Base-by-base conservation (phyloP, 1,139 yeast species). In the Chernovozyma aurita region DNA sequence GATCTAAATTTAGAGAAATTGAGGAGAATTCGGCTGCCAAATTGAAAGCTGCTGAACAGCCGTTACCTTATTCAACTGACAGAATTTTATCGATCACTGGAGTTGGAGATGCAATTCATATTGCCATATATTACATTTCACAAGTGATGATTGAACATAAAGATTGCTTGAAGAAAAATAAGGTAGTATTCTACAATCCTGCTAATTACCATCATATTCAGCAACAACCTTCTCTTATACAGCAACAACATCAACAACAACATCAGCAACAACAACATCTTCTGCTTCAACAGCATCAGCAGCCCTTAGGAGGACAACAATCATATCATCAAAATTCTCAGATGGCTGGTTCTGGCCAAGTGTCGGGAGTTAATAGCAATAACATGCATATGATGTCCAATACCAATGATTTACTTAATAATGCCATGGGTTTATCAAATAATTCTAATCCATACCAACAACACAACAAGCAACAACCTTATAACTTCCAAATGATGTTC, bases 61-160 rank as follows among this genome's bases (percentile, higher is more conserved):
- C 83, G 16, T 65, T 88, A 45, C 88, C 95, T 1, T 74, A 74
- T 43, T 84, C 95, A 1, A 85, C 92, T 13, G 97, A 88, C 55
- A 71, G 95, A 41, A 69, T 85, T 4, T 62, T 88, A 37, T 71
- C 80, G 22, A 73, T 88, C 15, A 66, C 73, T 12, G 97, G 97
- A 4, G 94, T 84, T 9, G 88, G 90, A 3, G 95, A 85, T 59
- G 90, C 95, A 3, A 76, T 88, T 35, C 95, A 85, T 52, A 84
- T 85, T 47, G 96, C 96, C 6, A 69, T 82, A 1, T 85, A 80
- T 55, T 82, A 82, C 52, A 72, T 86, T 39, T 78, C 85, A 2
- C 81, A 79, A 53, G 81, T 84, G 6, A 66, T 82, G 38, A 56
- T 77, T 41, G 84, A 79, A 44, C 81, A 78, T 52, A 73, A 73